phyloP scores from a whole-genome alignment of 2,329 filamentous ascomycete species.

The Cladophialophora immunda region DNA sequence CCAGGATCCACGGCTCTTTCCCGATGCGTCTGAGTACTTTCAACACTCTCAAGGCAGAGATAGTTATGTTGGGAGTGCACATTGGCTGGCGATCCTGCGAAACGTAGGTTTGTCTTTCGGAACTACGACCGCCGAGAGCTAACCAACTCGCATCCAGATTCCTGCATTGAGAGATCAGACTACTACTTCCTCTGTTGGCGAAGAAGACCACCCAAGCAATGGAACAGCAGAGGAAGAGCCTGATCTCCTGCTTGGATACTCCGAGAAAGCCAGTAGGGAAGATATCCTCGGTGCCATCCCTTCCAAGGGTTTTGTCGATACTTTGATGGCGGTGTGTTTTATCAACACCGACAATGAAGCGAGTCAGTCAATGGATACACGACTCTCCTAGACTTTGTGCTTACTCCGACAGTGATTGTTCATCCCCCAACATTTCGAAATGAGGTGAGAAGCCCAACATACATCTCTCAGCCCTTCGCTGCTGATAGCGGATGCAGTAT shows the following conservation, averaged over 20 bases:
- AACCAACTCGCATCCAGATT: constrained; percentile 18
- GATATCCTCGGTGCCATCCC: constrained; percentile 26
- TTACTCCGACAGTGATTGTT: constrained; percentile 29
- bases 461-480: not conserved
- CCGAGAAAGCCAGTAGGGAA: constrained; percentile 9
- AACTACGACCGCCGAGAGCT: not conserved
- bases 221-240: not conserved
- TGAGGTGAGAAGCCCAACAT: constrained; percentile 25
- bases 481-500: constrained; percentile 51
- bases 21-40: constrained; percentile 43
- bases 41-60: constrained; percentile 50
- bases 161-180: constrained; percentile 15
- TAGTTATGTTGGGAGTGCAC: constrained; percentile 42
- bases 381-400: constrained; percentile 1
- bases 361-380: constrained; percentile 21
- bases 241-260: constrained; percentile 14
- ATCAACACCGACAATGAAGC: constrained; percentile 29
- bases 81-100: constrained; percentile 22
- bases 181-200: not conserved
- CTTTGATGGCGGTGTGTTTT: constrained; percentile 40
- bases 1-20: not conserved
- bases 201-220: not conserved
- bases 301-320: constrained; percentile 26
- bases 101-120: constrained; percentile 1
- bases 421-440: constrained; percentile 36